These are phyloP conservation scores for Amanita subjunquillea DNA, from an alignment of 768 basidiomycete genomes.

Conservation along the genomic window DNA sequence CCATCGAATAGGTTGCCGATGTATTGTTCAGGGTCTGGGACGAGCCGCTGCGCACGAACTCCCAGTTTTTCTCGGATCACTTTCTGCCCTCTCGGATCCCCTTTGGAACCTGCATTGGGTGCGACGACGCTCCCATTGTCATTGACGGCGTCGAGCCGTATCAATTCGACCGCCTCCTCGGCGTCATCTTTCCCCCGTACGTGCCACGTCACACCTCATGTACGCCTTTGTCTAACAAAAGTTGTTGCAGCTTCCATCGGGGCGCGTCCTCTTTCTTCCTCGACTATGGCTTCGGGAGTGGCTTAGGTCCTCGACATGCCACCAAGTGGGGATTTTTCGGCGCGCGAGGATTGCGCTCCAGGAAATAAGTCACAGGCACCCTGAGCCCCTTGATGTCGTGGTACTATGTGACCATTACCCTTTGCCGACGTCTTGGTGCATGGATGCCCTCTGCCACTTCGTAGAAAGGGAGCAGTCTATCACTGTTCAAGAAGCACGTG, in stretches of 20 bases:
- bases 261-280: constrained; percentile 17
- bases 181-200: constrained; percentile 7
- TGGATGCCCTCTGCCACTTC: not conserved
- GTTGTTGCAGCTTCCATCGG: constrained; percentile 20
- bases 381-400: constrained; percentile 8
- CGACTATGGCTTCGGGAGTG: constrained; percentile 3
- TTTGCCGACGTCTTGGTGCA: not conserved
- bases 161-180: constrained; percentile 8
- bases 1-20: not conserved
- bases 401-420: constrained; percentile 9
- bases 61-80: not conserved
- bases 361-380: not conserved
- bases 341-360: not conserved
- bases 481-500: constrained; percentile 15
- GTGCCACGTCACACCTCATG: not conserved
- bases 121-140: constrained; percentile 2
- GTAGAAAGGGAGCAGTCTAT: not conserved
- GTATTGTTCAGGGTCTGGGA: constrained; percentile 2
- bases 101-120: not conserved
- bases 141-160: constrained; percentile 4
- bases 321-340: not conserved
- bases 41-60: not conserved
- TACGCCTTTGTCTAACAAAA: not conserved
- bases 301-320: not conserved
- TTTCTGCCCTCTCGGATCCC: not conserved